Percentiles rank a stretch among this genome's conserved stretches.
Conservation (phyloP, 345 rosid species). For the Citrus unshiu region DNA sequence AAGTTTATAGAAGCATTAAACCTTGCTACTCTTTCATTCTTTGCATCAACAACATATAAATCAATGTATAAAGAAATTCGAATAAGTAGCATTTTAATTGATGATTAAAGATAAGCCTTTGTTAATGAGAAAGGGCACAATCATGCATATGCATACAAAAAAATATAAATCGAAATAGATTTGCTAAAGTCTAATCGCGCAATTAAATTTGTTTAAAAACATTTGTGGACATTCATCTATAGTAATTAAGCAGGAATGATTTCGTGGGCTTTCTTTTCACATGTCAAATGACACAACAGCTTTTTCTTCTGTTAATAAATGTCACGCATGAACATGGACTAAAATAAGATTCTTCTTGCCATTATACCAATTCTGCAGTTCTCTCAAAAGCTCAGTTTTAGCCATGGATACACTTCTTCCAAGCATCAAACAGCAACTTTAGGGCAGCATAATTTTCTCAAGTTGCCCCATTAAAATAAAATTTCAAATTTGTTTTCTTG, state of each 20-base stretch:
- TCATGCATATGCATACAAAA: not conserved
- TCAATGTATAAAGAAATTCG: too few relatives aligned
- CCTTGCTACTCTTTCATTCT: too few relatives aligned
- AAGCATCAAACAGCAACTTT: not conserved
- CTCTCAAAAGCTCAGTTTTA: not conserved
- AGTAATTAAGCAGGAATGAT: conserved; percentile 14
- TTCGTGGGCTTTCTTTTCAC: conserved; percentile 20
- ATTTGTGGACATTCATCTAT: conserved; percentile 17
- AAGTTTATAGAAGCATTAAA: too few relatives aligned
- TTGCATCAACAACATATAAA: too few relatives aligned
- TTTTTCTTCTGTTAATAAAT: conserved; percentile 17
- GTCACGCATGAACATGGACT: conserved; percentile 27
- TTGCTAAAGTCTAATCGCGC: conserved; percentile 15
- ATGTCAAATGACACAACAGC: conserved; percentile 32
- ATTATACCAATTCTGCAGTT: not conserved
- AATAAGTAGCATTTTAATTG: not conserved
- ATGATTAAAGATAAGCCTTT: not conserved
- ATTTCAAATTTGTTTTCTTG: too few relatives aligned
- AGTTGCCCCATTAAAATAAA: not conserved
- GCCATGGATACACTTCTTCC: not conserved
- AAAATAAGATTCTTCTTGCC: conserved; percentile 24
- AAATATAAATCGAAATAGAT: not conserved
- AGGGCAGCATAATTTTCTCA: not conserved
- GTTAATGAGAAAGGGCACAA: not conserved
- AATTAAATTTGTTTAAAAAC: not conserved